Base-by-base conservation (phyloP, 2,329 filamentous ascomycete species). In the Colletotrichum somersetense region DNA sequence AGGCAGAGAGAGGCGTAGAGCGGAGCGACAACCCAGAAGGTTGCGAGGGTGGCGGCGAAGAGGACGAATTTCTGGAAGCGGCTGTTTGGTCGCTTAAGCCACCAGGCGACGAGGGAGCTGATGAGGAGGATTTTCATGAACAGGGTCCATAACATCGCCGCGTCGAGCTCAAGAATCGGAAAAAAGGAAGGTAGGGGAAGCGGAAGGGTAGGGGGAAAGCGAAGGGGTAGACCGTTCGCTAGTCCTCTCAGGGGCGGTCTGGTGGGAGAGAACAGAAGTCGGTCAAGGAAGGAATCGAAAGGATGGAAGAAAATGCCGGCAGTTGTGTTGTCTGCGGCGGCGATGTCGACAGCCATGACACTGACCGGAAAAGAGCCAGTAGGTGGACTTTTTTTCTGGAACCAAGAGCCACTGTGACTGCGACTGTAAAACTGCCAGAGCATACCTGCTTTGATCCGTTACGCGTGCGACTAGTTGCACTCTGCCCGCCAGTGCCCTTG, bases 121-220 rank as follows among this genome's bases (percentile, higher is more conserved):
- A 74, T 57, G 64, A 75, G 62, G 65, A 75, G 68, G 48, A 74
- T 62, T 75, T 73, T 75, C 59, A 72, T 67, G 40, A 67, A 61
- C 56, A 74, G 68, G 72, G 61, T 71, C 73, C 73, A 75, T 75
- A 73, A 74, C 73, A 75, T 74, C 65, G 72, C 72, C 72, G 72
- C 73, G 71, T 71, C 64, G 46, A 72, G 72, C 67, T 67, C 61
- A 50, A 67, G 23, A 56, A 44, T 57, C 38, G 64, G 55, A 42
- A 30, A 59, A 64, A 57, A 55, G 65, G 62, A 42, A 59, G 33
- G 56, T 26, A 53, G n/a, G 38, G 30, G 48, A 53, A 48, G 58
- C 52, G 67, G 67, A 64, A 65, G 33, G 58, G 44, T 59, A 56
- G 52, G 50, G 62, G 57, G 50, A 56, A 66, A 66, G 67, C 62